phyloP scores from a whole-genome alignment of 2,329 filamentous ascomycete species.

The Xylaria multiplex region DNA sequence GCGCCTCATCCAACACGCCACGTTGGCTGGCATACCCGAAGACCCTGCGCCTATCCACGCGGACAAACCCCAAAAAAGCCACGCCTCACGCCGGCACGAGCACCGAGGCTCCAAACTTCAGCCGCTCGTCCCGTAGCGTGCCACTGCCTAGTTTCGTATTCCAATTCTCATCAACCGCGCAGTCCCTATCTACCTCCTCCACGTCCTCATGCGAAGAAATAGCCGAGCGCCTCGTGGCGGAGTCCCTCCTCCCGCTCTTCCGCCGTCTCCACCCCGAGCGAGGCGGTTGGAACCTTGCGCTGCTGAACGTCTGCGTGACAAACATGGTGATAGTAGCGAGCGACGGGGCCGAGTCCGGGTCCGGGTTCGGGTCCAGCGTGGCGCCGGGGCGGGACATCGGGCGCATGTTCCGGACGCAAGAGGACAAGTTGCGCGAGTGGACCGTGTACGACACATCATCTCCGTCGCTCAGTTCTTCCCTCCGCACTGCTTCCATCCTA shows the following conservation, averaged over 20 bases:
- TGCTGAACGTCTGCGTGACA: constrained; percentile 87
- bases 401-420: constrained; percentile 82
- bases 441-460: constrained; percentile 60
- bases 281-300: constrained; percentile 78
- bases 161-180: constrained; percentile 52
- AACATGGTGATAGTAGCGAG: constrained; percentile 74
- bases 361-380: constrained; percentile 56
- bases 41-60: constrained; percentile 82
- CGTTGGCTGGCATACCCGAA: constrained; percentile 83
- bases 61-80: constrained; percentile 62
- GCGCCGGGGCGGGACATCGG: constrained; percentile 79
- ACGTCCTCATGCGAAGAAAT: constrained; percentile 54
- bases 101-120: constrained; percentile 54
- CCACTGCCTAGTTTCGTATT: constrained; percentile 81
- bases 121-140: constrained; percentile 78
- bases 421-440: constrained; percentile 74
- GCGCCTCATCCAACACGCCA: constrained; percentile 1
- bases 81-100: constrained; percentile 56
- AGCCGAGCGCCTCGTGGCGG: constrained; percentile 74
- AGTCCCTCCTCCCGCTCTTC: constrained; percentile 77
- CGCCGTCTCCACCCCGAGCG: constrained; percentile 75
- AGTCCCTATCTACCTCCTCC: constrained; percentile 3
- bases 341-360: constrained; percentile 54
- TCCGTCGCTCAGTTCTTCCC: constrained; percentile 8
- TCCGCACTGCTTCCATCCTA: neutral